Base-by-base conservation (phyloP, 371 early-diverging fungal genomes). In the Dinochytrium kinnereticum region DNA sequence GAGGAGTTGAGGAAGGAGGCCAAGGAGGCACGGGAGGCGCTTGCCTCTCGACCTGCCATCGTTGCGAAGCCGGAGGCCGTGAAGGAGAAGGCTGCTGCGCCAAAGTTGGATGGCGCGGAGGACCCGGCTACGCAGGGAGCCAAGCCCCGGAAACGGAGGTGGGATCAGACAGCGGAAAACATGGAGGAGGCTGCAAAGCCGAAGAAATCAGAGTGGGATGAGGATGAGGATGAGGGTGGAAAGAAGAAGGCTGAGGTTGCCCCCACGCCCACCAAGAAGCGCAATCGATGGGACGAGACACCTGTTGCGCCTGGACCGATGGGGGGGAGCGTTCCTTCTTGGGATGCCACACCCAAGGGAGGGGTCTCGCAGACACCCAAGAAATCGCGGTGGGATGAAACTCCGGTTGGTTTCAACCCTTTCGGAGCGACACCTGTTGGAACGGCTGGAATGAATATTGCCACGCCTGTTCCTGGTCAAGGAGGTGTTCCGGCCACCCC, bases 121-220 rank as follows among this genome's bases (percentile, higher is more conserved):
- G n/a, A n/a, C n/a, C n/a, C n/a, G n/a, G n/a, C n/a, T n/a, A n/a
- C n/a, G n/a, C 1, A 73, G 69, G 50, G 53, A 78, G 72, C 2
- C 5, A 68, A 83, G 55, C 79, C 78, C 67, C 86, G 88, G 72
- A 93, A 93, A 77, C 84, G 95, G 76, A 86, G 94, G 73, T 96
- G 96, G 96, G 96, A 96, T 76, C 89, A 91, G n/a, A 91, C 95
- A 0, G 90, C 80, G 7, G 85, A 81, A 59, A 67, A 80, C 10
- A 67, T 33, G 51, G 34, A 40, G 19, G 65, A 30, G 44, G 28
- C 26, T 70, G n/a, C n/a, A n/a, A 81, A 69, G 71, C 76, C 80
- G 37, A 72, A 77, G 19, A 84, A 85, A 33, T 90, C 91, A 1
- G 86, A 90, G 64, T 92, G 91, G 91, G n/a, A n/a, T n/a, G 84